Evolutionary conservation across 495 filamentous ascomycete genomes (phyloP), one percentile per base, ranked within the genome.

Genomic region (Xylaria bambusicola): DNA sequence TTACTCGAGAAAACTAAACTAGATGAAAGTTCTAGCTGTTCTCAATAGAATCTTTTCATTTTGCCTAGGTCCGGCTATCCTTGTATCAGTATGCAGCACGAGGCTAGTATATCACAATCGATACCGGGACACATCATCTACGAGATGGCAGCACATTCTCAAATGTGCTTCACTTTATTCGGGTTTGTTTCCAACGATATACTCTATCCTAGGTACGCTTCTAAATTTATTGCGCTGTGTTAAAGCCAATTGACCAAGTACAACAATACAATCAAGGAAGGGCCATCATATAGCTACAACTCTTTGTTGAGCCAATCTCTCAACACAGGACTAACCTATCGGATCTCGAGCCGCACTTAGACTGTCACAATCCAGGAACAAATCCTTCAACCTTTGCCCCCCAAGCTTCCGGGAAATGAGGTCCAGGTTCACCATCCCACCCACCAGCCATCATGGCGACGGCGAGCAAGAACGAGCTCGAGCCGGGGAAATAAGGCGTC

Each of bases 381-480:
- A 79, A 82, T n/a, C 80, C 81, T 35, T 81, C 80, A 7, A 69
- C 77, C 13, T 56, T 65, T 6, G 76, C 80, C 23, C 74, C 55
- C 80, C 78, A 83, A 0, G 63, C 70, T 35, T 70, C 45, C 0
- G 80, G 80, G 20, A 78, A 81, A 41, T 79, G 70, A 52, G 48
- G 50, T 6, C 75, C 80, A 40, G 67, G 72, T 20, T 64, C 65
- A 3, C 73, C 81, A 53, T 80, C 76, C 80, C 80, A 82, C 0
- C 78, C 79, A 8, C 81, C 80, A 6, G 78, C 77, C 76, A 84
- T 78, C 80, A 83, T 83, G 6, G 75, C 80, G 55, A 78, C 71
- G 3, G 81, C 81, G 9, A 80, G 46, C 51, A 86, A 52, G 49
- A 83, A 70, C 17, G 73, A 71, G 12, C 75, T 74, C 36, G 71